Evolutionary conservation across 352 stramenopile species (phyloP).

Genomic region (Phytophthora sojae): DNA sequence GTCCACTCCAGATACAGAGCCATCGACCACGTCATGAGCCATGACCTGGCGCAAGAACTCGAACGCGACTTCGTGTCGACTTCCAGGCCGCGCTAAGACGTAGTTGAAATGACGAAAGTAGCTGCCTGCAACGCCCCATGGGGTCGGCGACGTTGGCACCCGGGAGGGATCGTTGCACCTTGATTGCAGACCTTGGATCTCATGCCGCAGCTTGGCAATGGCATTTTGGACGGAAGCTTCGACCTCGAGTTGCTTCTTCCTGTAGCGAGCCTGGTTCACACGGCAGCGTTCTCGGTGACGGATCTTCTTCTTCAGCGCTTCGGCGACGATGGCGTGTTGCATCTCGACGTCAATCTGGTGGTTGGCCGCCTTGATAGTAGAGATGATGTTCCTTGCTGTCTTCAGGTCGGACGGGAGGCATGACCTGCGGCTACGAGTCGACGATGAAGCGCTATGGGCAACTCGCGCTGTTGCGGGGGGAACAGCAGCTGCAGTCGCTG

Average conservation of each 20-base stretch:
- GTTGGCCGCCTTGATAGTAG: neutral
- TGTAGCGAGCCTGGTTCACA: neutral
- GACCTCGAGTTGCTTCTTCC: neutral
- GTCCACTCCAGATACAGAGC: neutral
- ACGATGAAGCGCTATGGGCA: neutral
- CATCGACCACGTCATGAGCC: neutral
- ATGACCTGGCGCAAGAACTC: neutral
- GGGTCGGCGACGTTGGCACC: neutral
- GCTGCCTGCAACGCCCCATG: neutral
- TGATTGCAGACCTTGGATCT: neutral
- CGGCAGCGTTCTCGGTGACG: neutral
- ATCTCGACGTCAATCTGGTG: neutral
- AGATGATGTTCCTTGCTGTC: neutral
- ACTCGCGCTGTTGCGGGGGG: too few species aligned
- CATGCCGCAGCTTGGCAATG: neutral
- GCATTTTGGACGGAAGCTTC: neutral
- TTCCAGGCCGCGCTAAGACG: neutral
- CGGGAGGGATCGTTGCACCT: neutral
- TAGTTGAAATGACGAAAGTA: neutral
- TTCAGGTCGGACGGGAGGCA: neutral
- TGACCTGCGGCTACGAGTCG: neutral
- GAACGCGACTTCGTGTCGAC: neutral
- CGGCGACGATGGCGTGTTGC: neutral
- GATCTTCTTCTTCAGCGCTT: neutral
- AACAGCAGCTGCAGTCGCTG: too few species aligned